Evolutionary conservation across 257 asterid genomes (phyloP).

Genomic region (Ilex aquifolium): DNA sequence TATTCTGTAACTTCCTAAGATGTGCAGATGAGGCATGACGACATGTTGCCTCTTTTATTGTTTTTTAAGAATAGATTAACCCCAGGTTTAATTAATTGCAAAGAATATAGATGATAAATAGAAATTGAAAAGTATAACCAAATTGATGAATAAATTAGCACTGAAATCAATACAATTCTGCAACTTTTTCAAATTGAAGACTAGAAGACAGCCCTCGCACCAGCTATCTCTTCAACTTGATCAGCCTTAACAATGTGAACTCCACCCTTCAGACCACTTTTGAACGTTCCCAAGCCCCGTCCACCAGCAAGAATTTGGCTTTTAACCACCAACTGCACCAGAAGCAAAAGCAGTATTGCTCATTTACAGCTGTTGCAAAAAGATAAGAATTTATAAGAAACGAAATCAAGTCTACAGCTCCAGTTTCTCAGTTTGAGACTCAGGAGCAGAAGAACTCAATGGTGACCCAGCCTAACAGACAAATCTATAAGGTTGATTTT

Average conservation of each 20-base stretch:
- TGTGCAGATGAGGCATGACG: not conserved
- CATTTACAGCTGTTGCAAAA: not conserved
- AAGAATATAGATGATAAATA: not conserved
- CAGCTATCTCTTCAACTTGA: constrained; percentile 77
- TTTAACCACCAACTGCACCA: constrained; percentile 77
- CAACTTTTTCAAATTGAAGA: not conserved
- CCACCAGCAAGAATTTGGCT: constrained; percentile 97
- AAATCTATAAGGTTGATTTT: no score
- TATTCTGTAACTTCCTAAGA: no score
- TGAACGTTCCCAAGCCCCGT: constrained; percentile 83
- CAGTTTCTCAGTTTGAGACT: no score
- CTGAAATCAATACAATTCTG: no score
- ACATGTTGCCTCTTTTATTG: not conserved
- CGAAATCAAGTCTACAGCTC: no score
- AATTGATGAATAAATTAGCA: no score
- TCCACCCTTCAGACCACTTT: constrained; percentile 90
- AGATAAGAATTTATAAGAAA: no score
- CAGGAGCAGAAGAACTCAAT: no score
- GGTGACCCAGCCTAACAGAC: no score
- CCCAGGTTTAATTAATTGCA: not conserved
- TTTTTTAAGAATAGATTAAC: not conserved
- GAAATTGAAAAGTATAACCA: not conserved
- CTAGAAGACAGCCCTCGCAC: constrained; percentile 25
- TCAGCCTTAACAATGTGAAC: constrained; percentile 84
- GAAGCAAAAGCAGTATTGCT: not conserved